Percentiles rank a stretch among this genome's conserved stretches.
Conservation (phyloP, 345 rosid genomes). For the Acer campestre region DNA sequence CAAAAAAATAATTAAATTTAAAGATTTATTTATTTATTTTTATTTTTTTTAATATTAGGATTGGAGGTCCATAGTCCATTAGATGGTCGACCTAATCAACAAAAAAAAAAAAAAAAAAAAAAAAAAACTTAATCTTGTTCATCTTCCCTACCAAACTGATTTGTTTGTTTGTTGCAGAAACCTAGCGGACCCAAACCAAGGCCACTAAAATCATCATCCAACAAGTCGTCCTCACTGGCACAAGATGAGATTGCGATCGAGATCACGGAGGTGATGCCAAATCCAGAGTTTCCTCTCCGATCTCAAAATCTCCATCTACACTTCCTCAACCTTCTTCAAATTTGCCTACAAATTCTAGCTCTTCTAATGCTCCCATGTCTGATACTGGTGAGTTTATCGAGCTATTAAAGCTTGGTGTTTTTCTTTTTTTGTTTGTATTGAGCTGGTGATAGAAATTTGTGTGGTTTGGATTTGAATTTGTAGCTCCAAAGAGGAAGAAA, state of each 20-base stretch:
- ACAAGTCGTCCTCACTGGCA: slow-evolving; percentile 56
- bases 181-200: slow-evolving; percentile 73
- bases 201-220: slow-evolving; percentile 72
- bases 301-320: slow-evolving; percentile 58
- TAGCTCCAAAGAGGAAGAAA: slow-evolving; percentile 94
- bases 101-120: too few relatives aligned
- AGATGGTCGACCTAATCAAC: too few relatives aligned
- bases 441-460: not conserved
- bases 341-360: slow-evolving; percentile 59
- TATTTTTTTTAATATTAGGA: too few relatives aligned
- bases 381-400: slow-evolving; percentile 55
- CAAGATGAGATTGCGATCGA: slow-evolving; percentile 99
- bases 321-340: slow-evolving; percentile 55
- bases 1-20: too few relatives aligned
- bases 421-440: not conserved
- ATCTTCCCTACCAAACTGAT: too few relatives aligned
- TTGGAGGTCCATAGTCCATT: too few relatives aligned
- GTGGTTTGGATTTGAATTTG: slow-evolving; percentile 13
- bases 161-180: slow-evolving; percentile 44
- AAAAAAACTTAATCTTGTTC: too few relatives aligned
- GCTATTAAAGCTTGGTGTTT: not conserved
- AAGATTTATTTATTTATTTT: too few relatives aligned
- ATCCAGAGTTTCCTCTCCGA: slow-evolving; percentile 89
- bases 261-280: slow-evolving; percentile 88
- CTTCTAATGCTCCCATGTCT: slow-evolving; percentile 51